A percentile compares a stretch with the other conserved stretches of the same genome.
These are phyloP conservation scores for Sistotremastrum suecicum DNA, from an alignment of 768 basidiomycete genomes.

Conservation along the genomic window DNA sequence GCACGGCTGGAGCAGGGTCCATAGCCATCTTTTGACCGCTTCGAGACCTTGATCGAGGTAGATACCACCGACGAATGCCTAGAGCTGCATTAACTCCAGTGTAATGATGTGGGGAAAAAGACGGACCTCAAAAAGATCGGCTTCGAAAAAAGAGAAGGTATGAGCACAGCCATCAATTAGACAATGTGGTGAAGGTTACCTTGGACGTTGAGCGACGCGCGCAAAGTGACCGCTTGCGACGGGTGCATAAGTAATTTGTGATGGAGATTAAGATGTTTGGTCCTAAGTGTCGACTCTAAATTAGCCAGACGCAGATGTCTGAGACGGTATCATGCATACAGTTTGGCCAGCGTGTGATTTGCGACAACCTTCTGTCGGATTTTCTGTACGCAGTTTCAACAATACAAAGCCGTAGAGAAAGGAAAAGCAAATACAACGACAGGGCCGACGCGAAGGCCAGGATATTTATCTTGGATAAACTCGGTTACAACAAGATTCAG, in stretches of 20 bases:
- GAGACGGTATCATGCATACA: slow-evolving; percentile 23
- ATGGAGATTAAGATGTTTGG: slow-evolving; percentile 49
- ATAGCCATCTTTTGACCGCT: slow-evolving; percentile 44
- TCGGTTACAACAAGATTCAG: slow-evolving; percentile 52
- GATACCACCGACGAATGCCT: slow-evolving; percentile 74
- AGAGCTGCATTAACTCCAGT: neutral
- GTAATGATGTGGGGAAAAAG: neutral
- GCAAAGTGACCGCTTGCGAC: slow-evolving; percentile 58
- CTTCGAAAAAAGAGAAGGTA: slow-evolving; percentile 21
- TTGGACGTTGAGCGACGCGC: slow-evolving; percentile 58
- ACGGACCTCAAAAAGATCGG: slow-evolving; percentile 67
- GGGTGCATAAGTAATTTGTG: slow-evolving; percentile 49
- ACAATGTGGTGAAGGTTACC: slow-evolving; percentile 25
- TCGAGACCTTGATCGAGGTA: slow-evolving; percentile 56
- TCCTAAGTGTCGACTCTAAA: slow-evolving; percentile 22
- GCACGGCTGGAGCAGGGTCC: slow-evolving; percentile 49
- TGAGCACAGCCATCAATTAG: slow-evolving; percentile 1
- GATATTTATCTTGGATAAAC: slow-evolving; percentile 49
- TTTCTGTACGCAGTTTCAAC: slow-evolving; percentile 36
- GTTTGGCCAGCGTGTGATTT: slow-evolving; percentile 56
- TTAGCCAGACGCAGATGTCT: neutral
- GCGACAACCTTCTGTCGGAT: slow-evolving; percentile 62
- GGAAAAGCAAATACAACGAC: too few species aligned
- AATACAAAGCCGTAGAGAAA: neutral
- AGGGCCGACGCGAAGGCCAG: slow-evolving; percentile 61